phyloP scores from a whole-genome alignment of 192 early-diverging fungal genomes.

The Coemansia sp. region DNA sequence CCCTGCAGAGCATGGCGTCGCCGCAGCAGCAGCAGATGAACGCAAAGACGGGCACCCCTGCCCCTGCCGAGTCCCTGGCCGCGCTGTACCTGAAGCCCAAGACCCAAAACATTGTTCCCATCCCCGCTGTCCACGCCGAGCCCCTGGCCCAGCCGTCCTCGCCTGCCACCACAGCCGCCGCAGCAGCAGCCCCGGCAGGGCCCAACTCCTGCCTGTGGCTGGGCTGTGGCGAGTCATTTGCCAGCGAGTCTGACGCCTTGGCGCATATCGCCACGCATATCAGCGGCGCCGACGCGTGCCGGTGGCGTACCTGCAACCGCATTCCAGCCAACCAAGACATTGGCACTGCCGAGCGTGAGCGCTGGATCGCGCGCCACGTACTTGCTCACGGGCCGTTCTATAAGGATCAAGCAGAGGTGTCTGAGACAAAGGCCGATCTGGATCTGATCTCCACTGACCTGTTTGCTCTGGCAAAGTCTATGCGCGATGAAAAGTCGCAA shows the following conservation, averaged over 20 bases:
- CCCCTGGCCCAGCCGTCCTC: background rate
- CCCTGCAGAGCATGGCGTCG: conserved; percentile 14
- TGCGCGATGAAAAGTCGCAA: conserved; percentile 14
- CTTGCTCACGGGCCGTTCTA: conserved; percentile 52
- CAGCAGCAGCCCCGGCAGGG: background rate
- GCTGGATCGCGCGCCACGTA: conserved; percentile 39
- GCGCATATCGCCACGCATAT: conserved; percentile 30
- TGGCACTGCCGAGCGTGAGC: background rate
- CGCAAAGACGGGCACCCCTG: background rate
- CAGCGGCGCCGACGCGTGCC: conserved; percentile 37
- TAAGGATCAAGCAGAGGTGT: background rate
- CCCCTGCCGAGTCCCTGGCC: conserved; percentile 14
- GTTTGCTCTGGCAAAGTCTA: conserved; percentile 11
- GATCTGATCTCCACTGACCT: background rate
- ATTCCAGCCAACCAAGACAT: conserved; percentile 16
- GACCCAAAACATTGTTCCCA: conserved; percentile 34
- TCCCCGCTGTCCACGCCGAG: conserved; percentile 31
- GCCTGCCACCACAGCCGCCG: background rate
- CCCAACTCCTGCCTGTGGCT: conserved; percentile 35
- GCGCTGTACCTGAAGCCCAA: conserved; percentile 34
- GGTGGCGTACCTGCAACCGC: conserved; percentile 51
- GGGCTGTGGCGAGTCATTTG: conserved; percentile 32
- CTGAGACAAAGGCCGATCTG: background rate
- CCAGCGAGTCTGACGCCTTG: conserved; percentile 33
- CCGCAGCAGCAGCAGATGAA: background rate